Conservation (phyloP, 257 asterid species). For the Solanum lycopersicoides region DNA sequence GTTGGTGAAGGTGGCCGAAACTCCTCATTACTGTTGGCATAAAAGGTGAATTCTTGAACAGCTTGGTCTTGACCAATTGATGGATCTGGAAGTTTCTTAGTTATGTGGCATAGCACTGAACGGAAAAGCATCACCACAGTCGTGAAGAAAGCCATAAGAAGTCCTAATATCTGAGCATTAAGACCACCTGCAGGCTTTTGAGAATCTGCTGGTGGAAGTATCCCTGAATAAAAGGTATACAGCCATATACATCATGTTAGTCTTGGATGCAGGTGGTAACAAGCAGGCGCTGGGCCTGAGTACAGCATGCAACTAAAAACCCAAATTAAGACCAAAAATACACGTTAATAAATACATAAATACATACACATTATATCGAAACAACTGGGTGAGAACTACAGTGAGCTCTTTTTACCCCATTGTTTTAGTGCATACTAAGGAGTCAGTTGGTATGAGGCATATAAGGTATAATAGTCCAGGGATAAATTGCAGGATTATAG, state of each 20-base stretch:
- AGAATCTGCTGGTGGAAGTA: background rate
- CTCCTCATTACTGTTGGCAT: slow-evolving; percentile 21
- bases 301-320: background rate
- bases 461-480: background rate
- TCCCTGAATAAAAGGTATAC: background rate
- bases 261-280: background rate
- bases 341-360: background rate
- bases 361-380: background rate
- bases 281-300: background rate
- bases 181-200: slow-evolving; percentile 2
- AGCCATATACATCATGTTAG: background rate
- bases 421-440: background rate
- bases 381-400: background rate
- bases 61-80: background rate
- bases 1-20: slow-evolving; percentile 31
- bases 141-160: slow-evolving; percentile 2
- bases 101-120: background rate
- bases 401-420: background rate
- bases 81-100: slow-evolving; percentile 4
- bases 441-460: background rate
- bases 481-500: background rate
- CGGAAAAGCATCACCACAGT: background rate
- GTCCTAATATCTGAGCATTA: background rate
- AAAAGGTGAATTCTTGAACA: slow-evolving; percentile 3
- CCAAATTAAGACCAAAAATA: background rate